A percentile compares a stretch with the other conserved stretches of the same genome.
These are phyloP conservation scores for Rhodotorula sp. DNA, from an alignment of 1,284 basidiomycete species.

Conservation along the genomic window DNA sequence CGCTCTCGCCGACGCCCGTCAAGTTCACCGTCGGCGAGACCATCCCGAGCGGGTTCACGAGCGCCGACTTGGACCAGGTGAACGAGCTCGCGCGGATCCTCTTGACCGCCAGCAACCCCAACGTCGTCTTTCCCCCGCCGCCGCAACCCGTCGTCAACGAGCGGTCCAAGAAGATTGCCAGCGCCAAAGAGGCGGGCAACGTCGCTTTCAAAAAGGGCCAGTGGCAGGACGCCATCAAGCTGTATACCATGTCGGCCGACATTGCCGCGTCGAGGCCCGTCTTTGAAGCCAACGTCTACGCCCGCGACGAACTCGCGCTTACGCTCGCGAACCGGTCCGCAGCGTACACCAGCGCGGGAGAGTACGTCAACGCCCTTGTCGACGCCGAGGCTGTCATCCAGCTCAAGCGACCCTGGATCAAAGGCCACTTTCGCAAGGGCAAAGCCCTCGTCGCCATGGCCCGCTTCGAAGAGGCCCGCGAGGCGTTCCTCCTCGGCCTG, in stretches of 20 bases:
- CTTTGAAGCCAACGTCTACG: slow-evolving; percentile 80
- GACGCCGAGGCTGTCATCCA: slow-evolving; percentile 89
- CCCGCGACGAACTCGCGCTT: slow-evolving; percentile 85
- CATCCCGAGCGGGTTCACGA: slow-evolving; percentile 13
- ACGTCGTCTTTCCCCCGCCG: slow-evolving; percentile 53
- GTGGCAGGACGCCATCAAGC: slow-evolving; percentile 70
- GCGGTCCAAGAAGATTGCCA: slow-evolving; percentile 67
- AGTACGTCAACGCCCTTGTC: slow-evolving; percentile 76
- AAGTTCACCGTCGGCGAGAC: slow-evolving; percentile 6
- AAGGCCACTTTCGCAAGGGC: slow-evolving; percentile 91
- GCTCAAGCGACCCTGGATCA: slow-evolving; percentile 84
- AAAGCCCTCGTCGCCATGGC: slow-evolving; percentile 79
- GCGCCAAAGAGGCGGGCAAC: slow-evolving; percentile 87
- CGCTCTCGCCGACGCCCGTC: slow-evolving; percentile 17
- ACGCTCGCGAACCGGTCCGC: slow-evolving; percentile 89
- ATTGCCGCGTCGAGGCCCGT: slow-evolving; percentile 80
- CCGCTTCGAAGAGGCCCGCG: slow-evolving; percentile 70
- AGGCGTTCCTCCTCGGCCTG: slow-evolving; percentile 77
- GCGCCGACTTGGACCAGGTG: slow-evolving; percentile 21
- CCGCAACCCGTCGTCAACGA: slow-evolving; percentile 77
- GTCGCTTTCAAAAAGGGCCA: slow-evolving; percentile 76
- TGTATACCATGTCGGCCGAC: slow-evolving; percentile 79
- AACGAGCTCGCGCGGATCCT: slow-evolving; percentile 38
- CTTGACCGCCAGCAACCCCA: slow-evolving; percentile 34
- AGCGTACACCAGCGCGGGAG: slow-evolving; percentile 72